These are phyloP conservation scores for Sarcodon sp. DNA, from an alignment of 768 basidiomycete genomes.

Conservation along the genomic window DNA sequence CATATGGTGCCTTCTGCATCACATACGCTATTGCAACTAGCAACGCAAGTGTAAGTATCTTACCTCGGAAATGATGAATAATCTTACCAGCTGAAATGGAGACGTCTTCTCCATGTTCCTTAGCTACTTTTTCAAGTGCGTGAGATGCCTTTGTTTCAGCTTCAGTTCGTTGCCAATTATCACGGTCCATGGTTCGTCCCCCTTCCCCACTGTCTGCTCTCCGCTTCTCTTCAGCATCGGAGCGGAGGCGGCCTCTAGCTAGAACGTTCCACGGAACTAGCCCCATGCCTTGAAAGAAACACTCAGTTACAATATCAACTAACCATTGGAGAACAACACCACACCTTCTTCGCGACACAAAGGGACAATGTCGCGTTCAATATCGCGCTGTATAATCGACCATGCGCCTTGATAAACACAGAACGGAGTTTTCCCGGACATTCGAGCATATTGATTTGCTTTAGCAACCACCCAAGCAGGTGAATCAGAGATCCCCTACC, in stretches of 20 bases:
- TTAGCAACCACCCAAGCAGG: slow-evolving; percentile 24
- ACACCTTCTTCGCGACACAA: slow-evolving; percentile 14
- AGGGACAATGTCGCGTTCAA: slow-evolving; percentile 29
- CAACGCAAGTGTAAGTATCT: background rate
- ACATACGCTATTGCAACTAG: slow-evolving; percentile 41
- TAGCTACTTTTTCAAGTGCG: slow-evolving; percentile 37
- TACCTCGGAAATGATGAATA: slow-evolving; percentile 3
- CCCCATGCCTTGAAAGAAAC: slow-evolving; percentile 17
- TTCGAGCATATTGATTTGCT: slow-evolving; percentile 25
- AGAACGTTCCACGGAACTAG: slow-evolving; percentile 30
- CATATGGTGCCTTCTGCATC: slow-evolving; percentile 38
- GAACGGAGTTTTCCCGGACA: slow-evolving; percentile 27
- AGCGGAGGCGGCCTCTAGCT: slow-evolving; percentile 25
- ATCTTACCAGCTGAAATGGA: slow-evolving; percentile 7
- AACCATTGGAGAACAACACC: slow-evolving; percentile 10
- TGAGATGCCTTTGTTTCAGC: slow-evolving; percentile 26
- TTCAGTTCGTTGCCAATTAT: slow-evolving; percentile 33
- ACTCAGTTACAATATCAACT: slow-evolving; percentile 10
- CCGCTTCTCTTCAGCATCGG: slow-evolving; percentile 23
- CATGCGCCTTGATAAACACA: slow-evolving; percentile 27
- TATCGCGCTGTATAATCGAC: slow-evolving; percentile 20
- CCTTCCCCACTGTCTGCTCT: slow-evolving; percentile 18
- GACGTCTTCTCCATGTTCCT: slow-evolving; percentile 25
- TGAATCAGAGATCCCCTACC: slow-evolving; percentile 15
- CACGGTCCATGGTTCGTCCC: slow-evolving; percentile 19